These are phyloP conservation scores for Sordariomycetes sp. DNA, from an alignment of 2,329 filamentous ascomycete genomes.

Conservation along the genomic window DNA sequence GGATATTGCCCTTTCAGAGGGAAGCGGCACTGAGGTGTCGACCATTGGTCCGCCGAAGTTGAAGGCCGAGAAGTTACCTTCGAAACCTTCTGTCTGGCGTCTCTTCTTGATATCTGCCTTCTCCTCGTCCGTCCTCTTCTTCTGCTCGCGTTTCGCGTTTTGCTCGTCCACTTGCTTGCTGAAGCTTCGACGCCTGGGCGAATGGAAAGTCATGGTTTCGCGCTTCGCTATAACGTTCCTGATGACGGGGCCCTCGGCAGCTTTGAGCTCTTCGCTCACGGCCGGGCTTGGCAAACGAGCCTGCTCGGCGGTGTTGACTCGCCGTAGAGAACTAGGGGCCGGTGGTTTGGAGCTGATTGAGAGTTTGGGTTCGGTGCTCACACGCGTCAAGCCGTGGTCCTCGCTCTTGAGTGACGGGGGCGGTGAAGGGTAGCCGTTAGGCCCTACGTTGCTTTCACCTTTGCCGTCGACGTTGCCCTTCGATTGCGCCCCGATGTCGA, in stretches of 20 bases:
- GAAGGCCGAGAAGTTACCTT: conserved; percentile 27
- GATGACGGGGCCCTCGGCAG: conserved; percentile 26
- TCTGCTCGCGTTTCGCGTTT: conserved; percentile 2
- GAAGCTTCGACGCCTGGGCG: conserved; percentile 36
- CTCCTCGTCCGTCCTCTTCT: conserved; percentile 7
- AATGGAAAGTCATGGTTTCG: conserved; percentile 38
- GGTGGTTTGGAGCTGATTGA: conserved; percentile 7
- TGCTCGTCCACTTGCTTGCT: conserved; percentile 30
- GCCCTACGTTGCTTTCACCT: background rate
- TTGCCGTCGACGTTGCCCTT: background rate
- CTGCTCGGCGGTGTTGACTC: conserved; percentile 15
- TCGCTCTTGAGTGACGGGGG: conserved; percentile 23
- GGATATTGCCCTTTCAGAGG: conserved; percentile 1
- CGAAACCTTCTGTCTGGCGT: conserved; percentile 19
- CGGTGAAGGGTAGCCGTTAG: conserved; percentile 25
- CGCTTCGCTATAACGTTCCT: conserved; percentile 39
- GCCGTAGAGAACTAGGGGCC: conserved; percentile 14
- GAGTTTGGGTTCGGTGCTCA: conserved; percentile 8
- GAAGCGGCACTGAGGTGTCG: conserved; percentile 1
- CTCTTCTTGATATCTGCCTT: conserved; percentile 9
- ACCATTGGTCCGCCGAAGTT: conserved; percentile 22
- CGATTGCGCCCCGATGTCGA: conserved; percentile 1
- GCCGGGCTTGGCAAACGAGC: conserved; percentile 30
- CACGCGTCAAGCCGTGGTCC: conserved; percentile 11
- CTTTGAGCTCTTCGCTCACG: conserved; percentile 1